Percentiles rank a stretch among this genome's conserved stretches.
These are phyloP conservation scores for Emergomyces orientalis DNA, from an alignment of 2,329 filamentous ascomycete species.

Conservation along the genomic window DNA sequence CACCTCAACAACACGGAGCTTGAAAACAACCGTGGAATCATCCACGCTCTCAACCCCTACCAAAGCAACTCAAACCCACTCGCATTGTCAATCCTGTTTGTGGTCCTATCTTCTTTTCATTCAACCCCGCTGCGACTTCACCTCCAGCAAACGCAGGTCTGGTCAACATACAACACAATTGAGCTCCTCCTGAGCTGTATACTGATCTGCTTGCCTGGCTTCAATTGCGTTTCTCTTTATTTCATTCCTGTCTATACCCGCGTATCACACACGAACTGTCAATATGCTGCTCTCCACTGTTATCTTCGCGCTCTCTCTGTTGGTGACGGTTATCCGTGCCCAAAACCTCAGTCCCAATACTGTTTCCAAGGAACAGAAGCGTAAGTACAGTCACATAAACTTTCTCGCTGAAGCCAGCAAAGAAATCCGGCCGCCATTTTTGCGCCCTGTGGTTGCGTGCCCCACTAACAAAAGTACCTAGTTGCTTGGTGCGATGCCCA, in stretches of 20 bases:
- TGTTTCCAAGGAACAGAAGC: slow-evolving; percentile 30
- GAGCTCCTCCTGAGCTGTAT: too few relatives aligned
- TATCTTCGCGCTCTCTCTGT: slow-evolving; percentile 39
- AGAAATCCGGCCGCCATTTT: background rate
- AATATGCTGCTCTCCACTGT: slow-evolving; percentile 37
- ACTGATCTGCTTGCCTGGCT: background rate
- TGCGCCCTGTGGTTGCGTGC: background rate
- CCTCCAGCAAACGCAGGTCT: background rate
- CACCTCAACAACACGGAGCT: background rate
- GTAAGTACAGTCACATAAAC: slow-evolving; percentile 16
- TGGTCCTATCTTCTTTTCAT: background rate
- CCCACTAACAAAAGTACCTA: slow-evolving; percentile 21
- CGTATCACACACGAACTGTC: slow-evolving; percentile 8
- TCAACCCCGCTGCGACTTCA: background rate
- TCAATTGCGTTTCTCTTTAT: background rate
- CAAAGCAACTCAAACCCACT: background rate
- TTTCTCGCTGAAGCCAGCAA: background rate
- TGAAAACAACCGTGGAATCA: background rate
- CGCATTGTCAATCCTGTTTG: background rate
- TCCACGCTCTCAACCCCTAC: too few relatives aligned
- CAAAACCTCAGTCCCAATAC: slow-evolving; percentile 33
- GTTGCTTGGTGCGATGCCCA: slow-evolving; percentile 51
- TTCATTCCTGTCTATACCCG: too few relatives aligned
- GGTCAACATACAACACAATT: too few relatives aligned
- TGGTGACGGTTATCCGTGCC: slow-evolving; percentile 39